Percentiles rank a stretch among this genome's conserved stretches.
These are phyloP conservation scores for Flaveria ramosissima DNA, from an alignment of 129 eudicot species.

Conservation along the genomic window DNA sequence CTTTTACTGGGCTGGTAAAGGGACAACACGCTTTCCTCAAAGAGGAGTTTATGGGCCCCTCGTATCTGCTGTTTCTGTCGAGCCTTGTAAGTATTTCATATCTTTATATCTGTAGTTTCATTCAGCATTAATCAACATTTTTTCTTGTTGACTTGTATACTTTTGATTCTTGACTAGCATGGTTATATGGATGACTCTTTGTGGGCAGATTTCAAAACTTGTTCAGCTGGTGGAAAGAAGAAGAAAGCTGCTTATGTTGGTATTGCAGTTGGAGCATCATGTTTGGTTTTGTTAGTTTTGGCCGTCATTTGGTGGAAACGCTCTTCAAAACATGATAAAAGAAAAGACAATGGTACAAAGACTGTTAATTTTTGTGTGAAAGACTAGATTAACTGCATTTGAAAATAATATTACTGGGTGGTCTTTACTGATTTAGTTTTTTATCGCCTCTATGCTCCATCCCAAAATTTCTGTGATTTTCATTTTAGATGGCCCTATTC, in stretches of 20 bases:
- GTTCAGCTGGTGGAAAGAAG: constrained; percentile 42
- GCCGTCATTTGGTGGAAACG: constrained; percentile 56
- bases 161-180: constrained; percentile 3
- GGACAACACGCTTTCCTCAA: constrained; percentile 38
- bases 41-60: constrained; percentile 52
- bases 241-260: constrained; percentile 39
- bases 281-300: constrained; percentile 28
- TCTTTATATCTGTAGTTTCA: neutral
- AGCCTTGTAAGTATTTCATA: constrained; percentile 34
- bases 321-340: constrained; percentile 33
- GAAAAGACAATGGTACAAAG: constrained; percentile 40
- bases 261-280: constrained; percentile 42
- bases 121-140: neutral
- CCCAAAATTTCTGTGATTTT: neutral
- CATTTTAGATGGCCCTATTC: neutral
- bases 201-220: constrained; percentile 47
- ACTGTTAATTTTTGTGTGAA: neutral
- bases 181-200: neutral
- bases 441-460: neutral
- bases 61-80: constrained; percentile 46
- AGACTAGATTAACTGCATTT: neutral
- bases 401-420: neutral
- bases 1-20: constrained; percentile 53
- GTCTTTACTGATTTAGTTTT: constrained; percentile 1
- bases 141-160: neutral